Evolutionary conservation across 495 filamentous ascomycete genomes (phyloP).

Genomic region (Penicillium bialowiezense): DNA sequence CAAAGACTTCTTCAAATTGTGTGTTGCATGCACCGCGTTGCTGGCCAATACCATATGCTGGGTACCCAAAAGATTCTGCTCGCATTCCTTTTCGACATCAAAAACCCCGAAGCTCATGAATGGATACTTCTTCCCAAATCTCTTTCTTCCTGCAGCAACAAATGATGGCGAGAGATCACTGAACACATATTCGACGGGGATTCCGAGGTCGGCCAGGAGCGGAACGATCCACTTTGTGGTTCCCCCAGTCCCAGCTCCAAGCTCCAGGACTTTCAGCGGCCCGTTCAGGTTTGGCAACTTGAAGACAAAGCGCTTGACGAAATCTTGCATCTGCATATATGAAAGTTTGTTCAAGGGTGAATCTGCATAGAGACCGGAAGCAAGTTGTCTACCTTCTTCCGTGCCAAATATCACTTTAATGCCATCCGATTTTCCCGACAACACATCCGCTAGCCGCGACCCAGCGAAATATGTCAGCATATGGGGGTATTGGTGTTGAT

Average conservation of each 20-base stretch:
- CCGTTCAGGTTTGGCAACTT: neutral
- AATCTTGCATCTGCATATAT: neutral
- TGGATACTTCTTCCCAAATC: slow-evolving; percentile 18
- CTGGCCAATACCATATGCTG: slow-evolving; percentile 38
- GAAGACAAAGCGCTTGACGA: neutral
- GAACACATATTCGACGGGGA: slow-evolving; percentile 37
- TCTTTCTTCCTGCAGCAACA: slow-evolving; percentile 27
- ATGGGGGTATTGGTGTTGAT: neutral
- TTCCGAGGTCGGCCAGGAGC: slow-evolving; percentile 4
- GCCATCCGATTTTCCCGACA: neutral
- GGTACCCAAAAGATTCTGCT: slow-evolving; percentile 6
- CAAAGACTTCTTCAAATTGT: slow-evolving; percentile 21
- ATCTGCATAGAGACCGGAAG: neutral
- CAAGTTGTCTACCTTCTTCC: neutral
- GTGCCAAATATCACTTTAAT: neutral
- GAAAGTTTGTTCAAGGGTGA: neutral
- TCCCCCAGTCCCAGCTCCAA: slow-evolving; percentile 40
- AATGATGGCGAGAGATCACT: slow-evolving; percentile 39
- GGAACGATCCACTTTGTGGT: slow-evolving; percentile 34
- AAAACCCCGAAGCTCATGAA: slow-evolving; percentile 28
- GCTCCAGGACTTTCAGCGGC: slow-evolving; percentile 26
- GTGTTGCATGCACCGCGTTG: slow-evolving; percentile 46
- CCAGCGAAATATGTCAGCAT: neutral
- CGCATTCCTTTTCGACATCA: slow-evolving; percentile 32
- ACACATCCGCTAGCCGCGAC: neutral